Conservation (phyloP, 2,329 filamentous ascomycete genomes). For the Diaporthe citri region DNA sequence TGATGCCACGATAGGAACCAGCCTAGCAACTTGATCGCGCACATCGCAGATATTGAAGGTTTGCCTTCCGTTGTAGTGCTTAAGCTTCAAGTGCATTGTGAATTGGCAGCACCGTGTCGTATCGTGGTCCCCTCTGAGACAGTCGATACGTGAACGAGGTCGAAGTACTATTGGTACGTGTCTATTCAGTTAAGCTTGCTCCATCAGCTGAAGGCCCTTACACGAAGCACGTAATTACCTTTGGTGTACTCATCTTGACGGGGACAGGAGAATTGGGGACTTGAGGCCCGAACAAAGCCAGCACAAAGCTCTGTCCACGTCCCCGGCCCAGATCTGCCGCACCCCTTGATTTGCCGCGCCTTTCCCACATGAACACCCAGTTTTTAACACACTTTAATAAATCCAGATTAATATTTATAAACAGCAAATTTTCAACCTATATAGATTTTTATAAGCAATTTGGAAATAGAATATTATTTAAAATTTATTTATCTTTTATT, state of each 20-base stretch:
- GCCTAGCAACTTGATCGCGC: neutral
- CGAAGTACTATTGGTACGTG: neutral
- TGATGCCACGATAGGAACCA: neutral
- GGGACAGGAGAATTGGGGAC: neutral
- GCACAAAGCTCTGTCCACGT: neutral
- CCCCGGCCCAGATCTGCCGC: too few relatives aligned
- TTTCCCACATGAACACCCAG: too few relatives aligned
- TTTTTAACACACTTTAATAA: too few relatives aligned
- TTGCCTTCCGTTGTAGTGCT: neutral
- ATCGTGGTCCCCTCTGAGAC: neutral
- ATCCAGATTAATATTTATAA: too few relatives aligned
- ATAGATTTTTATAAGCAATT: too few relatives aligned
- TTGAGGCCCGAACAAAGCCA: neutral
- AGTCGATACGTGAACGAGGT: neutral
- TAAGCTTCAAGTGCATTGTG: neutral
- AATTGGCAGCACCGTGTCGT: neutral
- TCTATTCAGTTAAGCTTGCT: neutral
- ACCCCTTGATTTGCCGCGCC: too few relatives aligned
- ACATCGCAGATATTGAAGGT: neutral
- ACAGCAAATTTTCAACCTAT: too few relatives aligned
- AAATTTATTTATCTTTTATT: too few relatives aligned
- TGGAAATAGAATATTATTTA: too few relatives aligned
- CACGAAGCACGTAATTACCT: neutral
- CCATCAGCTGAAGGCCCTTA: neutral
- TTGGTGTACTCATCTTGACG: neutral